Evolutionary conservation across 768 basidiomycete species (phyloP), one percentile per base, ranked within the genome.

Genomic region (Calocera cornea): DNA sequence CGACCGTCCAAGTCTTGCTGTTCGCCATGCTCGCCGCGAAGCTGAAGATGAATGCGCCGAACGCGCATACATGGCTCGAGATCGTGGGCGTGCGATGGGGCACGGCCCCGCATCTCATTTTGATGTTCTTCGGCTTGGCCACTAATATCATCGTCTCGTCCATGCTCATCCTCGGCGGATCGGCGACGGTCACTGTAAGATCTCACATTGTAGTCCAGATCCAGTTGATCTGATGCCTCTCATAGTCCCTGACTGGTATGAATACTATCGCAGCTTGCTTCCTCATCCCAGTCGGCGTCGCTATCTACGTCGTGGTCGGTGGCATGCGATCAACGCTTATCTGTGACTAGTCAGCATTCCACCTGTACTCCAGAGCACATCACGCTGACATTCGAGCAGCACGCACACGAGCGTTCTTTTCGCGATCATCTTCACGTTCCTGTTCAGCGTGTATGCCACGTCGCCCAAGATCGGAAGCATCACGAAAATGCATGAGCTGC

Each of bases 61-160:
- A 87, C 68, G 87, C 88, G 0, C 88, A 90, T 67, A 95, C 91
- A 19, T 97, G 87, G 86, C 82, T 94, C 22, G 92, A 97, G 74
- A 92, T 97, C 70, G 84, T 95, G 65, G 84, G 82, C 1, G 81
- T 79, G 0, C 82, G 90, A 38, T 97, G 92, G 90, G 95, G 94
- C 0, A 84, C 76, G 5, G 69, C 81, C 16, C 92, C 90, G 0
- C 95, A 97, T 77, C 67, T 87, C 1, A 79, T 92, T 7, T 95
- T 95, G 80, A 86, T 95, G 81, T 88, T 90, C 79, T 95, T 95
- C 73, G 92, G 86, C n/a, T 79, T 97, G 8, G 87, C 90, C 1
- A 94, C 94, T 36, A 95, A 95, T 75, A 81, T 95, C 67, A 90
- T 95, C 72, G 92, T 94, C n/a, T 90, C 89, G 64, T 89, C 87